Conservation (phyloP, 1,284 basidiomycete genomes). For the Boletus hoseneyae region DNA sequence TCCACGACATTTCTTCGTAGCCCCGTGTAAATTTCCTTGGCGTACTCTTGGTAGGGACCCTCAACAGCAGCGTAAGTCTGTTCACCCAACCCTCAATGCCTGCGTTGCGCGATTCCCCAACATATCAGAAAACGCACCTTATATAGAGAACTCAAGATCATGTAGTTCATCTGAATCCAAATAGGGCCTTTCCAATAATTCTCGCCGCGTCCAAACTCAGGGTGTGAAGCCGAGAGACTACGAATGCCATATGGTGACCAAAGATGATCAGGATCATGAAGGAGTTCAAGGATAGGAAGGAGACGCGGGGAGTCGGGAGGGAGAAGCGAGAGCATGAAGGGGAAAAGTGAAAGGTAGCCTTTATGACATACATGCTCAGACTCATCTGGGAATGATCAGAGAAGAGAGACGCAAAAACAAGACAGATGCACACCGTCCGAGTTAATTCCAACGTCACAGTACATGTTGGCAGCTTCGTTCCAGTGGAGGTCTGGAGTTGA, state of each 20-base stretch:
- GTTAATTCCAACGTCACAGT: slow-evolving; percentile 86
- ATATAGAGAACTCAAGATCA: slow-evolving; percentile 75
- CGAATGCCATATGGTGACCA: slow-evolving; percentile 91
- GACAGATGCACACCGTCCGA: slow-evolving; percentile 58
- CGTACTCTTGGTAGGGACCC: slow-evolving; percentile 78
- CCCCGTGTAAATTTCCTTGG: slow-evolving; percentile 75
- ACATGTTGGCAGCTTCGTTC: slow-evolving; percentile 87
- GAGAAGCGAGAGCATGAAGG: slow-evolving; percentile 81
- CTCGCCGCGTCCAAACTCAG: slow-evolving; percentile 87
- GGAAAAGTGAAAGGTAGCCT: slow-evolving; percentile 93
- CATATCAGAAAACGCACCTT: slow-evolving; percentile 45
- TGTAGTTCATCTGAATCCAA: slow-evolving; percentile 96
- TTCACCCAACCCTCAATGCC: slow-evolving; percentile 9
- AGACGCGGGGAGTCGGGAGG: slow-evolving; percentile 75
- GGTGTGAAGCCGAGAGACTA: slow-evolving; percentile 79
- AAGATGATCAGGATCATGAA: slow-evolving; percentile 77
- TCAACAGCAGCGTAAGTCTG: slow-evolving; percentile 75
- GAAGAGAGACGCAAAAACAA: slow-evolving; percentile 13
- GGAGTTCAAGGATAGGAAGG: slow-evolving; percentile 72
- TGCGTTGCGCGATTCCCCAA: background rate
- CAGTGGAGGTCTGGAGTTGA: slow-evolving; percentile 78
- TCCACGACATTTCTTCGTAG: slow-evolving; percentile 80
- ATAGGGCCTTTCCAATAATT: slow-evolving; percentile 97
- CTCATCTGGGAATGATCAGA: slow-evolving; percentile 59
- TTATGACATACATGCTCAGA: slow-evolving; percentile 87